Percentiles rank a stretch among this genome's conserved stretches.
These are phyloP conservation scores for Eimeria mitis DNA, from an alignment of 169 alveolate genomes.

Conservation along the genomic window DNA sequence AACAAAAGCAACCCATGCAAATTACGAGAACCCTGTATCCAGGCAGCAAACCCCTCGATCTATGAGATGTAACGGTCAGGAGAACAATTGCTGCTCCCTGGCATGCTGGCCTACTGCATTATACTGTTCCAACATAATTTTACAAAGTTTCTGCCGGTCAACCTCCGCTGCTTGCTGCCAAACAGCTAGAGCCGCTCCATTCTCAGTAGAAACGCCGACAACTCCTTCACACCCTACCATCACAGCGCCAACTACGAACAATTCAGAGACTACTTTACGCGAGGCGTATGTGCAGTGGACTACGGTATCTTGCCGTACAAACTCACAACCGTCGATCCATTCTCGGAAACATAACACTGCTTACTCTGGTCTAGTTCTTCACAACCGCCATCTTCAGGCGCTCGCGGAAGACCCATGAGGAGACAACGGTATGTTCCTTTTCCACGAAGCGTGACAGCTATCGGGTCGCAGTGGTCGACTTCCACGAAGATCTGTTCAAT, in stretches of 20 bases:
- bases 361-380: slow-evolving; percentile 13
- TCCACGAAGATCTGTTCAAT: slow-evolving; percentile 91
- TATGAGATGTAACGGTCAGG: neutral
- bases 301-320: neutral
- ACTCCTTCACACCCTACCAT: slow-evolving; percentile 25
- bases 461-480: slow-evolving; percentile 96
- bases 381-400: slow-evolving; percentile 80
- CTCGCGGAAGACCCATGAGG: slow-evolving; percentile 90
- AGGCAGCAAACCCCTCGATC: neutral
- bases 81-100: neutral
- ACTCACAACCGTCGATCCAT: neutral
- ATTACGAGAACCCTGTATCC: neutral
- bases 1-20: neutral
- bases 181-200: slow-evolving; percentile 82
- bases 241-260: neutral
- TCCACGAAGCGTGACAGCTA: slow-evolving; percentile 92
- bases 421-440: slow-evolving; percentile 94
- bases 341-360: neutral
- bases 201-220: slow-evolving; percentile 86
- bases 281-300: neutral
- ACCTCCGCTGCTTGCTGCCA: slow-evolving; percentile 40
- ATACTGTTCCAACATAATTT: slow-evolving; percentile 47
- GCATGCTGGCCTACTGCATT: neutral
- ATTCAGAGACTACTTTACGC: too few relatives aligned
- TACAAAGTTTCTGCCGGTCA: slow-evolving; percentile 57